Conservation (phyloP, 495 filamentous ascomycete species). For the Niebla homalea region DNA sequence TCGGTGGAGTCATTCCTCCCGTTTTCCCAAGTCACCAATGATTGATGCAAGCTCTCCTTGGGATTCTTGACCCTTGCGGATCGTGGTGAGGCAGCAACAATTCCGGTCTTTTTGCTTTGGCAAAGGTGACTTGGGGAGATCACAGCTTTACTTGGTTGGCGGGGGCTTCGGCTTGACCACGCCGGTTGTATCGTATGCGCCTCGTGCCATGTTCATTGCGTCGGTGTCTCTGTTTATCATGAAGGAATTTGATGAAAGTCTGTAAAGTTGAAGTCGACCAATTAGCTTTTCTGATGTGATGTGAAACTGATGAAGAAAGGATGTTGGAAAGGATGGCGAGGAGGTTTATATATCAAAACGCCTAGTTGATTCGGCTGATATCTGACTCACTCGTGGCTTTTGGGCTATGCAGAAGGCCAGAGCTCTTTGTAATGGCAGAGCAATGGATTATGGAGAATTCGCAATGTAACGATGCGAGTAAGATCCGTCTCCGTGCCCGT, state of each 20-base stretch:
- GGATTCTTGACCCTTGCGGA: slow-evolving; percentile 1
- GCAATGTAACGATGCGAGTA: slow-evolving; percentile 5
- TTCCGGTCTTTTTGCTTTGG: background rate
- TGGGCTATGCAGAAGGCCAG: background rate
- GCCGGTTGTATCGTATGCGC: slow-evolving; percentile 47
- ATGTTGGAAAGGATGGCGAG: background rate
- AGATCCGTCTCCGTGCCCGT: background rate
- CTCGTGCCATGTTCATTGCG: slow-evolving; percentile 43
- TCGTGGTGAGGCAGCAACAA: slow-evolving; percentile 6
- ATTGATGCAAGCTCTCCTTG: slow-evolving; percentile 6
- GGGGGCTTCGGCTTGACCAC: slow-evolving; percentile 44
- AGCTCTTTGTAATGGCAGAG: slow-evolving; percentile 1
- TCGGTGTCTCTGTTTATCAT: slow-evolving; percentile 40
- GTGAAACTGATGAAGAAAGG: background rate
- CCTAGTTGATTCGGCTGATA: background rate
- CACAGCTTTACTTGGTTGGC: slow-evolving; percentile 20
- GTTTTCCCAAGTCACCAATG: slow-evolving; percentile 6
- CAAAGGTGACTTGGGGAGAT: slow-evolving; percentile 9
- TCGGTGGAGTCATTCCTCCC: slow-evolving; percentile 16
- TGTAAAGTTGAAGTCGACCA: background rate
- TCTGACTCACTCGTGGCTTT: slow-evolving; percentile 1
- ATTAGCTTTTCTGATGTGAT: background rate
- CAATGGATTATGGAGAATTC: background rate
- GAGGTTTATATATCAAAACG: slow-evolving; percentile 1
- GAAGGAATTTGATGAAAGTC: background rate